Percentiles rank a stretch among this genome's conserved stretches.
These are phyloP conservation scores for Pseudevernia furfuracea DNA, from an alignment of 495 filamentous ascomycete genomes.

Conservation along the genomic window DNA sequence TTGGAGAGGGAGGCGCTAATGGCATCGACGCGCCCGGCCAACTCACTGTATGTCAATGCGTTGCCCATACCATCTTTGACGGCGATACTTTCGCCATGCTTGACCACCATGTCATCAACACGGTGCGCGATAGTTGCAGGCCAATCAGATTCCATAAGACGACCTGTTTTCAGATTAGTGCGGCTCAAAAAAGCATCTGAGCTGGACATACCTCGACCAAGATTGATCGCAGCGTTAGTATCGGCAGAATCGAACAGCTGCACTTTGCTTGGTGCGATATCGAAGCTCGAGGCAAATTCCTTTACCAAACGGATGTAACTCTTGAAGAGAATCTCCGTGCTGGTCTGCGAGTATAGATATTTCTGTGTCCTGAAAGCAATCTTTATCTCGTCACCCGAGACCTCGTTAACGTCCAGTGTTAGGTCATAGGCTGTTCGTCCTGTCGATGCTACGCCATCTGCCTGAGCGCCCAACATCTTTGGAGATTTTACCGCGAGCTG, in stretches of 20 bases:
- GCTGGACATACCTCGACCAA: neutral
- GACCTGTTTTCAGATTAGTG: conserved; percentile 18
- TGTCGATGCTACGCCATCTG: conserved; percentile 4
- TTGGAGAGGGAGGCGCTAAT: conserved; percentile 18
- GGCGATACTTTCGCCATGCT: conserved; percentile 15
- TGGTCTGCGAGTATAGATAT: conserved; percentile 4
- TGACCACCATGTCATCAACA: conserved; percentile 11
- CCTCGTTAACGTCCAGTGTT: conserved; percentile 10
- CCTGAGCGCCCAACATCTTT: neutral
- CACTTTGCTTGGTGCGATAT: neutral
- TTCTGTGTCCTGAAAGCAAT: conserved; percentile 9
- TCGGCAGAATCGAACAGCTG: neutral
- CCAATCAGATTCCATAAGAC: conserved; percentile 17
- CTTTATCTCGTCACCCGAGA: neutral
- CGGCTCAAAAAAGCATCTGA: neutral
- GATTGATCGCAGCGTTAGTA: neutral
- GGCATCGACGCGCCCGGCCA: conserved; percentile 15
- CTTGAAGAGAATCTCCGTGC: conserved; percentile 4
- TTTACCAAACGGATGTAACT: conserved; percentile 17
- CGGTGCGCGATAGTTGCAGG: conserved; percentile 17
- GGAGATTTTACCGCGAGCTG: conserved; percentile 4
- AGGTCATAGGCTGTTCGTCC: conserved; percentile 25
- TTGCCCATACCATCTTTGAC: conserved; percentile 19
- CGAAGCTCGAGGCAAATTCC: neutral
- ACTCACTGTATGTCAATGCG: conserved; percentile 20